Conservation (phyloP, 164 flowering plant genomes). For the Liquidambar formosana region DNA sequence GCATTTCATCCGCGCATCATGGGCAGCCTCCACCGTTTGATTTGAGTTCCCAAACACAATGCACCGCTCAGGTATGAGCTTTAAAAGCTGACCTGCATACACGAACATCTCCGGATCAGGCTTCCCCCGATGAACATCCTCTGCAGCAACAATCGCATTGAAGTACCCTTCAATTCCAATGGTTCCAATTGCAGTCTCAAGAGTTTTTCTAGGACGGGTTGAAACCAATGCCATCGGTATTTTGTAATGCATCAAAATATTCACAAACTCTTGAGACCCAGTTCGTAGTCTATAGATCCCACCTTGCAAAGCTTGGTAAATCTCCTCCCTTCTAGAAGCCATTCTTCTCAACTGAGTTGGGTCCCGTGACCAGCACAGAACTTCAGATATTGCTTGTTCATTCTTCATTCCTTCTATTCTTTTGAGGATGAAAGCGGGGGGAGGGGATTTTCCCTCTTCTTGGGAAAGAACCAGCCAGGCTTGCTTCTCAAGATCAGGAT, state of each 20-base stretch:
- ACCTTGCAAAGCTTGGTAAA: conserved; percentile 72
- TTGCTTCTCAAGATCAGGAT: conserved; percentile 81
- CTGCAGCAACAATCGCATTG: conserved; percentile 75
- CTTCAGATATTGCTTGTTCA: conserved; percentile 94
- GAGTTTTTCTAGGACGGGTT: conserved; percentile 65
- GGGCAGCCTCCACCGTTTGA: conserved; percentile 91
- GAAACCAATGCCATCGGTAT: conserved; percentile 94
- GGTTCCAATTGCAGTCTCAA: conserved; percentile 63
- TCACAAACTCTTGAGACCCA: conserved; percentile 85
- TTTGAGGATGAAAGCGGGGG: conserved; percentile 63
- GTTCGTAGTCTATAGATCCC: conserved; percentile 64
- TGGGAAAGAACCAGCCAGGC: conserved; percentile 80
- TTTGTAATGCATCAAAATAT: conserved; percentile 69
- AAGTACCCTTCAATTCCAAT: conserved; percentile 72
- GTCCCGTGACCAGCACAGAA: conserved; percentile 96
- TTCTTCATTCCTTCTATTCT: conserved; percentile 96
- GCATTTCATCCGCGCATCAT: conserved; percentile 94
- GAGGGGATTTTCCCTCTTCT: conserved; percentile 92
- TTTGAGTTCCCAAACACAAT: conserved; percentile 97
- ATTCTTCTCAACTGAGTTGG: conserved; percentile 61
- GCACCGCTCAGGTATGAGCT: conserved; percentile 85
- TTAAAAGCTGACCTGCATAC: conserved; percentile 80
- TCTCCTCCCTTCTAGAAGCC: conserved; percentile 81
- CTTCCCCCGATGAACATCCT: conserved; percentile 92
- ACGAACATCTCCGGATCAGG: conserved; percentile 99